Evolutionary conservation across 768 basidiomycete genomes (phyloP).

Genomic region (Phanerodontia chrysosporium): DNA sequence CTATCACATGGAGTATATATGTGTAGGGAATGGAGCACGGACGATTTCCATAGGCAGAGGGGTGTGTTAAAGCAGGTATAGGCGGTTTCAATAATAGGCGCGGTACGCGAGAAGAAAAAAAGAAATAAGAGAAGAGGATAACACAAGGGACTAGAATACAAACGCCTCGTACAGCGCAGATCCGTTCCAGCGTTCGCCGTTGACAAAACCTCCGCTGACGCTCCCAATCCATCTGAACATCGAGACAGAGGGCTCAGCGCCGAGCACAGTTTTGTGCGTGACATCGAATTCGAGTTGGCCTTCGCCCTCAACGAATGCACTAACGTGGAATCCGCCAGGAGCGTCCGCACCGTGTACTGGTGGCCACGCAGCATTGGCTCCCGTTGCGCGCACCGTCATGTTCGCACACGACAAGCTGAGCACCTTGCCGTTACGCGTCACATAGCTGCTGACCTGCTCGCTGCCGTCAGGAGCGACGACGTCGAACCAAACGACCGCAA

Average conservation of each 20-base stretch:
- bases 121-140: too few relatives aligned
- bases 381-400: slow-evolving; percentile 6
- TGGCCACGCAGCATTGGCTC: not conserved
- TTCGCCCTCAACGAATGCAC: not conserved
- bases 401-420: slow-evolving; percentile 4
- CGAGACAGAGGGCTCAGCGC: not conserved
- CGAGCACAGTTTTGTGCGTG: not conserved
- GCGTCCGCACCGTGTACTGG: not conserved
- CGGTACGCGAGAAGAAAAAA: too few relatives aligned
- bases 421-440: slow-evolving; percentile 2
- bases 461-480: slow-evolving; percentile 6
- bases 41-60: too few relatives aligned
- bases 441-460: slow-evolving; percentile 10
- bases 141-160: slow-evolving; percentile 7
- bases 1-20: too few relatives aligned
- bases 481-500: slow-evolving; percentile 13
- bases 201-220: slow-evolving; percentile 1
- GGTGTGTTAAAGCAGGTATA: too few relatives aligned
- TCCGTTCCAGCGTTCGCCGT: not conserved
- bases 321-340: slow-evolving; percentile 7
- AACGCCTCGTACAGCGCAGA: slow-evolving; percentile 9
- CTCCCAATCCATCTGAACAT: slow-evolving; percentile 9
- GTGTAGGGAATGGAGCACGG: too few relatives aligned
- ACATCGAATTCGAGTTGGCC: not conserved
- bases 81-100: too few relatives aligned